A percentile compares a stretch with the other conserved stretches of the same genome.
These are phyloP conservation scores for Epichloe elymi DNA, from an alignment of 2,329 filamentous ascomycete genomes.

Conservation along the genomic window DNA sequence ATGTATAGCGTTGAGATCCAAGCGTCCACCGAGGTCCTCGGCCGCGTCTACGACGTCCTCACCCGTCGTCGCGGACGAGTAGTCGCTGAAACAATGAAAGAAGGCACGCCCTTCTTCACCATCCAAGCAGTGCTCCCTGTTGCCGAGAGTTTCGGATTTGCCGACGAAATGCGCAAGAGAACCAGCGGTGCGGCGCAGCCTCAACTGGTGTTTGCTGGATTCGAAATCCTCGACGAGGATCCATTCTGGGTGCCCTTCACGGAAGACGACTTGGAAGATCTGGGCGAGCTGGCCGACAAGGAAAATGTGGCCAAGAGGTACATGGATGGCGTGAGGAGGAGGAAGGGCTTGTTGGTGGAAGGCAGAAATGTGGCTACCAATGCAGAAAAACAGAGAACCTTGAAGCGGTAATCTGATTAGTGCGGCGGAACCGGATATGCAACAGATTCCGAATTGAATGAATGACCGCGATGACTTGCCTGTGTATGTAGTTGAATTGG, in stretches of 20 bases:
- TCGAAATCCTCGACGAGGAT: constrained; percentile 86
- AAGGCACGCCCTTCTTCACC: constrained; percentile 92
- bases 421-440: background rate
- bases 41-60: constrained; percentile 94
- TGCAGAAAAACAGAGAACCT: constrained; percentile 79
- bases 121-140: constrained; percentile 81
- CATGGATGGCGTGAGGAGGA: constrained; percentile 74
- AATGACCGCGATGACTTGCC: too few species aligned
- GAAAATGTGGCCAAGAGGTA: constrained; percentile 96
- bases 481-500: too few species aligned
- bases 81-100: constrained; percentile 80
- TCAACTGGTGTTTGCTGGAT: constrained; percentile 86
- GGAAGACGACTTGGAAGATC: constrained; percentile 89
- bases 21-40: constrained; percentile 87
- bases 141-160: constrained; percentile 90
- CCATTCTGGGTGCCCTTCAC: constrained; percentile 97
- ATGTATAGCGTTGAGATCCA: constrained; percentile 99
- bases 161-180: constrained; percentile 89
- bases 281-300: constrained; percentile 82
- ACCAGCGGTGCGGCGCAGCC: constrained; percentile 84
- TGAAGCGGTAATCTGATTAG: constrained; percentile 45
- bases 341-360: constrained; percentile 81
- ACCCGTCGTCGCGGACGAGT: constrained; percentile 84
- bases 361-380: constrained; percentile 65
- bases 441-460: background rate